A percentile compares a stretch with the other conserved stretches of the same genome.
phyloP scores from a whole-genome alignment of 495 filamentous ascomycete species.

The Neurospora sp. region DNA sequence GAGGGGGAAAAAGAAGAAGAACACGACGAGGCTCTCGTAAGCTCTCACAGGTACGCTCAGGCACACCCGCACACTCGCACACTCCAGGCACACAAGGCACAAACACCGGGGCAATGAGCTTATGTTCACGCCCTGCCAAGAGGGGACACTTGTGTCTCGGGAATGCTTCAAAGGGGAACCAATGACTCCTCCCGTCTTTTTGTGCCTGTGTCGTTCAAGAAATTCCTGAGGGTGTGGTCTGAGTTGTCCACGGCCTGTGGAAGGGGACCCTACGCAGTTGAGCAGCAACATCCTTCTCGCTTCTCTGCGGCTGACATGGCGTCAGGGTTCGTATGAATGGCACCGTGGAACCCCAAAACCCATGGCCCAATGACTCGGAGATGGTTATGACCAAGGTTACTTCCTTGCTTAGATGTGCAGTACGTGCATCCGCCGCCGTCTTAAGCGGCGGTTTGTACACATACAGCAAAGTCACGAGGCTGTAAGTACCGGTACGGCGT shows the following conservation, averaged over 20 bases:
- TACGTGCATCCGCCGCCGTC: neutral
- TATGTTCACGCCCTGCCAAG: neutral
- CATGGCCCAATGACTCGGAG: neutral
- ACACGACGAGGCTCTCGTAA: neutral
- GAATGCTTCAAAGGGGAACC: neutral
- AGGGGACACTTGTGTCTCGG: neutral
- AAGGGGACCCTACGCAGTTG: neutral
- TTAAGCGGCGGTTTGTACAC: neutral
- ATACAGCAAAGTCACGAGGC: neutral
- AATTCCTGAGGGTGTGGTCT: neutral
- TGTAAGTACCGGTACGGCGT: neutral
- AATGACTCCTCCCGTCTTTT: neutral
- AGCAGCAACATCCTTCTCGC: neutral
- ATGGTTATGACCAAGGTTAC: neutral
- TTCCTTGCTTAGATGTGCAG: neutral
- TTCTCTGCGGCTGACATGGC: slow-evolving; percentile 4
- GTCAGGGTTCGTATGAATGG: neutral
- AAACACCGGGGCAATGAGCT: neutral
- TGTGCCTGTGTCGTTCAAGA: neutral
- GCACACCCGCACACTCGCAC: neutral
- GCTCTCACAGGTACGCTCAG: neutral
- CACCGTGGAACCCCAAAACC: neutral
- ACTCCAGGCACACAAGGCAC: neutral
- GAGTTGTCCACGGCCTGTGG: neutral
- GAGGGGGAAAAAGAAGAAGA: neutral